phyloP scores from a whole-genome alignment of 352 stramenopile species.

The Thalassiosira sp. region DNA sequence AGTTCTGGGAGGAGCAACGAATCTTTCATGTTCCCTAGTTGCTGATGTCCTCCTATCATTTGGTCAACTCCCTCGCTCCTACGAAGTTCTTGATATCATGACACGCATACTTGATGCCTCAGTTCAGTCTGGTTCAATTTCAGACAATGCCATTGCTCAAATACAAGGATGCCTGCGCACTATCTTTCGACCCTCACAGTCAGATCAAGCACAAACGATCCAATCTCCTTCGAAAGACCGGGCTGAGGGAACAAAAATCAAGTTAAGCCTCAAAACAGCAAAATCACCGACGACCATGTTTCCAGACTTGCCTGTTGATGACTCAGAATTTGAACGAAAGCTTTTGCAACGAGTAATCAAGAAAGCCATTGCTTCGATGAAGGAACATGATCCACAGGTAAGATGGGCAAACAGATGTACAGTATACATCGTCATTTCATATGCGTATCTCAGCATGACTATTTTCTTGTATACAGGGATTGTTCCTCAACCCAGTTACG shows the following conservation, averaged over 20 bases:
- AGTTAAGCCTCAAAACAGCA: slow-evolving; percentile 25
- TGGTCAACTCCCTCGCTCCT: slow-evolving; percentile 68
- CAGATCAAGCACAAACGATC: slow-evolving; percentile 4
- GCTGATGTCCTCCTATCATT: slow-evolving; percentile 73
- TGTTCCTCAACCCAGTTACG: slow-evolving; percentile 81
- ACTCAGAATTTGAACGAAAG: slow-evolving; percentile 50
- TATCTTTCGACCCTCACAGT: slow-evolving; percentile 58
- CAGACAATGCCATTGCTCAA: slow-evolving; percentile 63
- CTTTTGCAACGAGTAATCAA: slow-evolving; percentile 73
- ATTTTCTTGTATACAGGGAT: slow-evolving; percentile 27
- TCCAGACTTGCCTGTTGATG: slow-evolving; percentile 34
- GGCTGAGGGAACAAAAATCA: slow-evolving; percentile 38
- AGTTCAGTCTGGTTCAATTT: slow-evolving; percentile 64
- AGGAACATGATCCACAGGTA: slow-evolving; percentile 68
- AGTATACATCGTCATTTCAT: too few relatives aligned
- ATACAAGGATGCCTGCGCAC: slow-evolving; percentile 65
- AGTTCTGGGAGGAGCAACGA: slow-evolving; percentile 52
- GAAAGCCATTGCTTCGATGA: slow-evolving; percentile 64
- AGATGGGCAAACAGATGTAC: not conserved
- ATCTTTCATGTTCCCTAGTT: slow-evolving; percentile 74
- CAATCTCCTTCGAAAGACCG: slow-evolving; percentile 16
- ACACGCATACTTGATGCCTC: slow-evolving; percentile 65
- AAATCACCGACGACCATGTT: slow-evolving; percentile 35
- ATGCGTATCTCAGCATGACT: slow-evolving; percentile 5
- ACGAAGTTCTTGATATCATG: slow-evolving; percentile 67